Conservation (phyloP, 805 yeast genomes). For the Barnettozyma vustinii region DNA sequence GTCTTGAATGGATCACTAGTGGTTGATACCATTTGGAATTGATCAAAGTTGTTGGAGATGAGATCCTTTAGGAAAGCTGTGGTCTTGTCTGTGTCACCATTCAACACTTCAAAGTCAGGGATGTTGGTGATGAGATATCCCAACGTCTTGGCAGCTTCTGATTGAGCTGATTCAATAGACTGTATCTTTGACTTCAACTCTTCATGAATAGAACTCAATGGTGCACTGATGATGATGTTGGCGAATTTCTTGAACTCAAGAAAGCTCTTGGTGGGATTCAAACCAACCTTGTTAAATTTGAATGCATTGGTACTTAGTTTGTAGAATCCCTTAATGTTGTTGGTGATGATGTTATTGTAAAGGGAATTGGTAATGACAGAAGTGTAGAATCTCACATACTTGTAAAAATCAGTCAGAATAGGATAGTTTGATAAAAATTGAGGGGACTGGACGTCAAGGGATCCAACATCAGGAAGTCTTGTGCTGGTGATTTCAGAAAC, state of each 20-base stretch:
- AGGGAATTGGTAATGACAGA: constrained; percentile 12
- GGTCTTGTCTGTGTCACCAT: neutral
- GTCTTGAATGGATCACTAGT: neutral
- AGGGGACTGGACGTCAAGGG: constrained; percentile 9
- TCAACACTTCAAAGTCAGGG: constrained; percentile 23
- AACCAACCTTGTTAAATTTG: constrained; percentile 20
- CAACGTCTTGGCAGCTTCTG: constrained; percentile 29
- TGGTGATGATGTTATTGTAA: constrained; percentile 14
- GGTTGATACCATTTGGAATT: neutral
- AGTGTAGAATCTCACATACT: constrained; percentile 11
- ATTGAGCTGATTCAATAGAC: constrained; percentile 20
- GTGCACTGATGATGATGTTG: constrained; percentile 31
- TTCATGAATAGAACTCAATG: constrained; percentile 29
- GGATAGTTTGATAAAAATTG: constrained; percentile 9
- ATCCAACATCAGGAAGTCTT: constrained; percentile 10
- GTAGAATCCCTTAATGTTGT: constrained; percentile 18
- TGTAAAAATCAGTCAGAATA: constrained; percentile 8
- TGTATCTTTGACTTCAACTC: constrained; percentile 25
- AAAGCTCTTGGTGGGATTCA: neutral
- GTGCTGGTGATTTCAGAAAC: constrained; percentile 23
- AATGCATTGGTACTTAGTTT: constrained; percentile 22
- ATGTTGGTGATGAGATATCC: constrained; percentile 32
- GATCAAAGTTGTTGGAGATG: neutral
- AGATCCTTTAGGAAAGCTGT: neutral
- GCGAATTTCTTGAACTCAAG: constrained; percentile 20